Percentiles rank a stretch among this genome's conserved stretches.
phyloP scores from a whole-genome alignment of 1,284 basidiomycete species.

The Malassezia obtusa region DNA sequence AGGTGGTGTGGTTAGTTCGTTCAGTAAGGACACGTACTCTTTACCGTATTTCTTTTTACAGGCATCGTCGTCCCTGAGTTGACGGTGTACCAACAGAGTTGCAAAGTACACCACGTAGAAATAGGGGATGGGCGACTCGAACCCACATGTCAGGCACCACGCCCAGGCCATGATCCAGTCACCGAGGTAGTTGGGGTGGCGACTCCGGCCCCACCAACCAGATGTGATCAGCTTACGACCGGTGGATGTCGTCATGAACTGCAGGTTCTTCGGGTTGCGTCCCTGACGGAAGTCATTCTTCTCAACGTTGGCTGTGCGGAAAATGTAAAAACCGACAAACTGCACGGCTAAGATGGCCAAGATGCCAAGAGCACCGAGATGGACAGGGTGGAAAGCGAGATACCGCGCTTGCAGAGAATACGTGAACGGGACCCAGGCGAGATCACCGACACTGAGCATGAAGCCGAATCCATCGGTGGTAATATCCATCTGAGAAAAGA shows the following conservation, averaged over 20 bases:
- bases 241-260: conserved; percentile 70
- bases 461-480: conserved; percentile 96
- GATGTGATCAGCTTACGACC: conserved; percentile 85
- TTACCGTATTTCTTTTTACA: conserved; percentile 66
- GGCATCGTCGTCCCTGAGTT: conserved; percentile 80
- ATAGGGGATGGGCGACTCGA: conserved; percentile 85
- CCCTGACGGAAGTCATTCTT: conserved; percentile 94
- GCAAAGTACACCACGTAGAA: conserved; percentile 83
- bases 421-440: conserved; percentile 87
- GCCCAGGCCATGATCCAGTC: conserved; percentile 80
- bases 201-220: conserved; percentile 92
- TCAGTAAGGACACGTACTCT: conserved; percentile 56
- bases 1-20: conserved; percentile 8
- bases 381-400: conserved; percentile 73
- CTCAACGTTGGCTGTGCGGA: conserved; percentile 77
- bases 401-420: conserved; percentile 90
- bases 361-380: conserved; percentile 62
- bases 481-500: conserved; percentile 96
- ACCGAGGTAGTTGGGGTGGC: conserved; percentile 68
- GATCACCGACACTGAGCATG: conserved; percentile 91
- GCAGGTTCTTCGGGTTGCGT: conserved; percentile 80
- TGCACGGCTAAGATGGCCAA: conserved; percentile 62
- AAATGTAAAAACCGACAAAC: conserved; percentile 76
- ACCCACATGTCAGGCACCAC: conserved; percentile 89
- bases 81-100: conserved; percentile 80